Base-by-base conservation (phyloP, 345 rosid genomes). In the Sonneratia caseolaris region DNA sequence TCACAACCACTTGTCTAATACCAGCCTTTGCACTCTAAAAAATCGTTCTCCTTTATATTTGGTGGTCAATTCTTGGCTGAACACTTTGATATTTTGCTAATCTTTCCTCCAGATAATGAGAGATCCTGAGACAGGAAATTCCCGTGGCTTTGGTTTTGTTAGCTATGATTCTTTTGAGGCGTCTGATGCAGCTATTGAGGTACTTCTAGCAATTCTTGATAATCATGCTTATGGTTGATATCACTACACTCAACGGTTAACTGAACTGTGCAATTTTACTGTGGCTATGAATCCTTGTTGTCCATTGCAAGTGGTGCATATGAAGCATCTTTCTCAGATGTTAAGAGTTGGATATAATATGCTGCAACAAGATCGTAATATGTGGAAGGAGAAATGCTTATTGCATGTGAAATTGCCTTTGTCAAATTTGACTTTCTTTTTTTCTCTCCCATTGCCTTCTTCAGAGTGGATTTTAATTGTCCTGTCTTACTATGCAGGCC, bases 161-260 rank as follows among this genome's bases (percentile, higher is more conserved):
- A 96, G 99, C 77, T 96, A 96, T 77, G 99, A 96, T 74, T 96
- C 99, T 55, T 96, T 96, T 74, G 96, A 92, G 76, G 98, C 98
- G 69, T 96, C 99, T 78, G 99, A 92, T 88, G 88, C 98, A 64
- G 99, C 98, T 71, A 96, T 92, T 57, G 99, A 96, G 96, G 99
- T 92, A 78, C 72, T 43, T 10, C 22, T 19, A 40, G 18, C 45
- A 38, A 45, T 32, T 43, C 35, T 68, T 62, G 66, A 68, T 42
- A 22, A 27, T 74, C 55, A 56, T 62, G 49, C 7, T 5, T n/a
- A 27, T 27, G 19, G 2, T 32, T 49, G 21, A 45, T 5, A 24
- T 18, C 1, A 8, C 53, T 14, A n/a, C 19, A 38, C 24, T 48
- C 32, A 9, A 21, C 57, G 51, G 4, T 71, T 3, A 32, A 37